phyloP scores from a whole-genome alignment of 176 grass and related monocot species.

The Eragrostis nindensis region DNA sequence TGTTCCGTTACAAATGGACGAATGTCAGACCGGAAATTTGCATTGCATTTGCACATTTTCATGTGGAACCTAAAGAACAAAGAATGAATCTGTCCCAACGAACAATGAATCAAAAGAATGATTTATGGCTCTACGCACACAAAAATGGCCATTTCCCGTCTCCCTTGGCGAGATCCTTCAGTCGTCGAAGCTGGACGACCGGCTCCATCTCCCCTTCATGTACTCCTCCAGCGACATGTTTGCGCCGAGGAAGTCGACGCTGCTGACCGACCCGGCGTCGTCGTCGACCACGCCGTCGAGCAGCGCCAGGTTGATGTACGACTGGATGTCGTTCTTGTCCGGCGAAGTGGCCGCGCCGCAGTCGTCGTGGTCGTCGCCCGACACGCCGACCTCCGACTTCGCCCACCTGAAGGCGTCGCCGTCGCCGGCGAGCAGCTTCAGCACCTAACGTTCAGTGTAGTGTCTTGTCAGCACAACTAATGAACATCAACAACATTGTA shows the following conservation, averaged over 20 bases:
- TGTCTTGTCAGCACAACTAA: not conserved
- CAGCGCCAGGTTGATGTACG: slow-evolving; percentile 85
- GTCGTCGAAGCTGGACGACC: slow-evolving; percentile 72
- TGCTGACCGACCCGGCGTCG: slow-evolving; percentile 59
- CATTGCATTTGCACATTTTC: not conserved
- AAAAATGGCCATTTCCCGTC: slow-evolving; percentile 20
- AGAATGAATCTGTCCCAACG: not conserved
- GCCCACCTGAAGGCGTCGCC: slow-evolving; percentile 58
- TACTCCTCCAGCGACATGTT: slow-evolving; percentile 83
- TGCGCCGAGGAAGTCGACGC: slow-evolving; percentile 50
- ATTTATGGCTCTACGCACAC: not conserved
- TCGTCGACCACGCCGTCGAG: slow-evolving; percentile 66
- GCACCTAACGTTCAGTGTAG: slow-evolving; percentile 43
- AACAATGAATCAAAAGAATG: slow-evolving; percentile 1
- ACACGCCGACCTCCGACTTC: slow-evolving; percentile 40
- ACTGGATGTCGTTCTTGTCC: slow-evolving; percentile 63
- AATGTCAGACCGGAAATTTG: not conserved
- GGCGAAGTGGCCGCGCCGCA: not conserved
- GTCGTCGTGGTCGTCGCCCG: not conserved
- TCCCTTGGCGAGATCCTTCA: slow-evolving; percentile 23
- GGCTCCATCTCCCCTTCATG: slow-evolving; percentile 79
- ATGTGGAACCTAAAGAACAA: not conserved
- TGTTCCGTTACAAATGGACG: not conserved
- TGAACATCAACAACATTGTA: not conserved
- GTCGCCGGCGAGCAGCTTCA: slow-evolving; percentile 69